These are phyloP conservation scores for Penicillium desertorum DNA, from an alignment of 495 filamentous ascomycete genomes.

Conservation along the genomic window DNA sequence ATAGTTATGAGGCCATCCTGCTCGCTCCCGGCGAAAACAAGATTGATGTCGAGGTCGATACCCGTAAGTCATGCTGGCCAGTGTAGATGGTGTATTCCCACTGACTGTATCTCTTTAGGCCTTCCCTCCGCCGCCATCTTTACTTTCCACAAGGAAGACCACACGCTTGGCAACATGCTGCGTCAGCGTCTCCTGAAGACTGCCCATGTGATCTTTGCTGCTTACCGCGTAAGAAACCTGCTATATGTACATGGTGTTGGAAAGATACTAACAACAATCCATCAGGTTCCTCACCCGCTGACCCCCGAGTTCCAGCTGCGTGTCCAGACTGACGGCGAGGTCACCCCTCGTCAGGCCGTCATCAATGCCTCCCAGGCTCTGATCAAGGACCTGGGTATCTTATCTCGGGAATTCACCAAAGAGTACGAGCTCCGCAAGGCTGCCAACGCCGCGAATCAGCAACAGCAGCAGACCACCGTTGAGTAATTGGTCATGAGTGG, in stretches of 20 bases:
- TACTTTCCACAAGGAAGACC: conserved; percentile 93
- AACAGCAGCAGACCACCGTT: conserved; percentile 35
- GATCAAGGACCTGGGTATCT: conserved; percentile 69
- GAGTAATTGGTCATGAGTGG: conserved; percentile 28
- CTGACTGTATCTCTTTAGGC: conserved; percentile 50
- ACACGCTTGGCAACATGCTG: conserved; percentile 90
- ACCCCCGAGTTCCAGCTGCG: conserved; percentile 83
- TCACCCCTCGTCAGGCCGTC: conserved; percentile 86
- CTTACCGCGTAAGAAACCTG: conserved; percentile 69
- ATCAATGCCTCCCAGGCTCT: conserved; percentile 72
- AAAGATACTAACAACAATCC: conserved; percentile 2
- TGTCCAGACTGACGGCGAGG: conserved; percentile 84
- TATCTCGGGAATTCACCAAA: conserved; percentile 88
- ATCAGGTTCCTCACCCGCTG: conserved; percentile 78
- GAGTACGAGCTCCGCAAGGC: conserved; percentile 94
- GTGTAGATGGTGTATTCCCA: not conserved
- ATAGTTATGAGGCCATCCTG: conserved; percentile 88
- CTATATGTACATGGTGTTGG: not conserved
- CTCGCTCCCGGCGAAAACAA: conserved; percentile 88
- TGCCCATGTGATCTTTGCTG: conserved; percentile 77
- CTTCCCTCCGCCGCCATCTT: conserved; percentile 82
- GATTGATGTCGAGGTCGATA: conserved; percentile 79
- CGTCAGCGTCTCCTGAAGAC: conserved; percentile 75
- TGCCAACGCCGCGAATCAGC: conserved; percentile 57
- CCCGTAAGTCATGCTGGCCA: conserved; percentile 58